Evolutionary conservation across 805 yeast species (phyloP), one percentile per base, ranked within the genome.

Genomic region (Nakazawaea wickerhamii): DNA sequence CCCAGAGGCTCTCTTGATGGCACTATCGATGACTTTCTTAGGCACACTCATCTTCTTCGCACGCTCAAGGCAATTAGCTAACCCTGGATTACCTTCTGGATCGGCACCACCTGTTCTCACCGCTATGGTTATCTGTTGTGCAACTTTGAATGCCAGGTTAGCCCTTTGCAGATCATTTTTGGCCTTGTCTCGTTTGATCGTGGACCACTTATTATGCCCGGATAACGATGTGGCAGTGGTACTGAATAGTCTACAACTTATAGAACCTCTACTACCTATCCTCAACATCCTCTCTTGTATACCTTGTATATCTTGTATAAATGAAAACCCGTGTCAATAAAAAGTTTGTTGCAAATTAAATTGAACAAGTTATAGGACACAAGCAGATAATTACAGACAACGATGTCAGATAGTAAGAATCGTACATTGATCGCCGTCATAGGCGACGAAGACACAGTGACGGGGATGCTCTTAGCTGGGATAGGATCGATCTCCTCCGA

Each of bases 391-490:
- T n/a, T n/a, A n/a, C n/a, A n/a, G n/a, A n/a, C n/a, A n/a, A n/a
- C 19, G 15, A 39, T 39, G 42, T 31, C 42, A 4, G 57, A 54
- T 32, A 73, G 71, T 67, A 62, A 75, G 48, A 85, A 89, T 59
- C 81, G 99, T 56, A 75, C 84, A 30, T 72, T 90, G 52, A 70
- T 93, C 45, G 98, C 97, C 10, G 95, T 90, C 30, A 88, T 93
- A 57, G 99, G 97, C 14, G 99, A 93, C 58, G 99, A 93, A 67
- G 98, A 93, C 59, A 84, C 98, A 18, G 90, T 93, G 47, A 93
- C 99, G 2, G 99, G 99, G 3, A 77, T 93, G 72, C 71, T 93
- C 27, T 73, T 93, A 45, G 99, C 99, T 1, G 99, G 99, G 22
- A 80, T 87, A 45, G 99, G 99, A 20, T 95, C 91, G 57, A 81